Evolutionary conservation across 495 filamentous ascomycete genomes (phyloP).

Genomic region (Aspergillus saccharolyticus): DNA sequence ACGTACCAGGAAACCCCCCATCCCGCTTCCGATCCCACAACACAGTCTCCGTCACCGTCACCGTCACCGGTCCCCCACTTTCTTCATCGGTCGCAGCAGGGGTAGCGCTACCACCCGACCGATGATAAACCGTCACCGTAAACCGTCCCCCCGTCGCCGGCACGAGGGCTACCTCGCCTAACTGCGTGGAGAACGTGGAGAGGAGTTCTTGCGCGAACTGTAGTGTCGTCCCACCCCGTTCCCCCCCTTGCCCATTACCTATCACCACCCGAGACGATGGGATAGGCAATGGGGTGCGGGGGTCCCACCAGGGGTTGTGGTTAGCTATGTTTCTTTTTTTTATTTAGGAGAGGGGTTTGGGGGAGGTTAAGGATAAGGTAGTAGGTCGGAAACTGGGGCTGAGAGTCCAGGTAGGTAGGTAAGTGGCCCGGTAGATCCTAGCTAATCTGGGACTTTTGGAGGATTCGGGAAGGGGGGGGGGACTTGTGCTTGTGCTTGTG

Average conservation of each 20-base stretch:
- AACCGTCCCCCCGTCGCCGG: slow-evolving; percentile 84
- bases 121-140: slow-evolving; percentile 56
- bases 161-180: slow-evolving; percentile 88
- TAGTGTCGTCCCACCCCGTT: too few species aligned
- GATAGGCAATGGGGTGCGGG: too few species aligned
- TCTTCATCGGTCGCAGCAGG: neutral
- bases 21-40: slow-evolving; percentile 89
- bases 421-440: too few species aligned
- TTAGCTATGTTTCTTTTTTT: too few species aligned
- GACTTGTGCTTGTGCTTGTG: too few species aligned
- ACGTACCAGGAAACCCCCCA: slow-evolving; percentile 84
- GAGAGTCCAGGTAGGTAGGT: too few species aligned
- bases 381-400: too few species aligned
- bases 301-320: slow-evolving; percentile 1
- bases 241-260: too few species aligned
- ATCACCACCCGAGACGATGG: too few species aligned
- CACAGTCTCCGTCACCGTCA: slow-evolving; percentile 62
- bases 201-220: slow-evolving; percentile 96
- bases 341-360: too few species aligned
- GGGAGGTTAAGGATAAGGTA: neutral
- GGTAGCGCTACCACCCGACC: neutral
- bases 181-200: slow-evolving; percentile 80
- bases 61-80: slow-evolving; percentile 19
- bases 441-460: too few species aligned
- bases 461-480: too few species aligned